Percentiles rank a stretch among this genome's conserved stretches.
These are phyloP conservation scores for Kuraishia borneana DNA, from an alignment of 805 yeast species.

Conservation along the genomic window DNA sequence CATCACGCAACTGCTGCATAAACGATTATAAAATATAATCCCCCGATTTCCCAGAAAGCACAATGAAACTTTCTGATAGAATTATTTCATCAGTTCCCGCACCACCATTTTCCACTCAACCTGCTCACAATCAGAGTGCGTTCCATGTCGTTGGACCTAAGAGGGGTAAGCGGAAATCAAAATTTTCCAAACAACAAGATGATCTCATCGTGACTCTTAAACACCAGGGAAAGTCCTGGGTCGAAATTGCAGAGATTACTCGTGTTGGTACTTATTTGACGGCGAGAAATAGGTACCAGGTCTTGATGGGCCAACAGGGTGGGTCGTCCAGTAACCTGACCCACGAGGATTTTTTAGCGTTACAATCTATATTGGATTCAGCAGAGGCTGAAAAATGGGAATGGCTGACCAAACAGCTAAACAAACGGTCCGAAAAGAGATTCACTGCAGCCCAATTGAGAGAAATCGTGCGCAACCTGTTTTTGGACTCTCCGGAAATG, in stretches of 20 bases:
- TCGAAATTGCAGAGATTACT: conserved; percentile 56
- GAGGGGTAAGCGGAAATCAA: conserved; percentile 51
- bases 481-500: conserved; percentile 39
- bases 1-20: too few species aligned
- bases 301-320: conserved; percentile 74
- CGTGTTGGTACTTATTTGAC: conserved; percentile 59
- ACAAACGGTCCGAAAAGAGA: conserved; percentile 38
- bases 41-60: too few species aligned
- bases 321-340: conserved; percentile 60
- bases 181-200: conserved; percentile 61
- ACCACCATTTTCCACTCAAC: too few species aligned
- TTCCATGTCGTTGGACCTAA: too few species aligned
- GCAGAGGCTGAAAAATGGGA: conserved; percentile 66
- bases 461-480: conserved; percentile 38
- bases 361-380: conserved; percentile 47
- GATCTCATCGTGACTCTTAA: conserved; percentile 50
- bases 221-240: conserved; percentile 57
- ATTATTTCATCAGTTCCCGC: too few species aligned
- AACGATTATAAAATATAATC: too few species aligned
- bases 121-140: too few species aligned
- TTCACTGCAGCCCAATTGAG: conserved; percentile 45
- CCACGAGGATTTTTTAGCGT: conserved; percentile 35
- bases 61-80: too few species aligned
- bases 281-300: conserved; percentile 71
- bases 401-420: conserved; percentile 50